These are phyloP conservation scores for Capsicum pubescens DNA, from an alignment of 257 asterid genomes.

Conservation along the genomic window DNA sequence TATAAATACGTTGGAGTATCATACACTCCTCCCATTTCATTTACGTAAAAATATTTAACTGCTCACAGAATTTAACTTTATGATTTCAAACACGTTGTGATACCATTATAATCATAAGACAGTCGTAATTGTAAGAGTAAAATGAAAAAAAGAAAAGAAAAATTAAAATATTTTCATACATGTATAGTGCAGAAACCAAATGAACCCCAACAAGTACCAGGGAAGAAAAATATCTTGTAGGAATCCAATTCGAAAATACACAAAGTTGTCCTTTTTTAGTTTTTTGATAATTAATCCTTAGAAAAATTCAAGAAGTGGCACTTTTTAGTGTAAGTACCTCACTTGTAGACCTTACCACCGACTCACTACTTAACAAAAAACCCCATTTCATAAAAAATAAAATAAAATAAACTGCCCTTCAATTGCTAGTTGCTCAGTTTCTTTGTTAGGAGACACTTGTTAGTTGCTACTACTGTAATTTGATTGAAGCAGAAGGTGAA, in stretches of 20 bases:
- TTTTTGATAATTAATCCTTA: not conserved
- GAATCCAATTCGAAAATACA: slow-evolving; percentile 21
- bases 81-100: not conserved
- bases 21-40: not conserved
- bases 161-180: no score
- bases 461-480: not conserved
- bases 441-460: not conserved
- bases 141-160: no score
- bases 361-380: not conserved
- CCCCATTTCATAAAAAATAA: no score
- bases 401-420: not conserved
- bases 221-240: slow-evolving; percentile 7
- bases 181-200: not conserved
- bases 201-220: not conserved
- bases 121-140: no score
- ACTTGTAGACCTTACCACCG: slow-evolving; percentile 18
- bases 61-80: not conserved
- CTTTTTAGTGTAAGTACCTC: not conserved
- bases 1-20: not conserved
- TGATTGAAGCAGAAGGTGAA: slow-evolving; percentile 9
- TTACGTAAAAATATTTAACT: not conserved
- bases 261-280: not conserved
- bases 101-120: not conserved
- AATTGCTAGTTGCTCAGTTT: not conserved
- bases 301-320: not conserved